Percentiles rank a stretch among this genome's conserved stretches.
phyloP scores from a whole-genome alignment of 129 eudicot genomes.

The Smallanthus sonchifolius region DNA sequence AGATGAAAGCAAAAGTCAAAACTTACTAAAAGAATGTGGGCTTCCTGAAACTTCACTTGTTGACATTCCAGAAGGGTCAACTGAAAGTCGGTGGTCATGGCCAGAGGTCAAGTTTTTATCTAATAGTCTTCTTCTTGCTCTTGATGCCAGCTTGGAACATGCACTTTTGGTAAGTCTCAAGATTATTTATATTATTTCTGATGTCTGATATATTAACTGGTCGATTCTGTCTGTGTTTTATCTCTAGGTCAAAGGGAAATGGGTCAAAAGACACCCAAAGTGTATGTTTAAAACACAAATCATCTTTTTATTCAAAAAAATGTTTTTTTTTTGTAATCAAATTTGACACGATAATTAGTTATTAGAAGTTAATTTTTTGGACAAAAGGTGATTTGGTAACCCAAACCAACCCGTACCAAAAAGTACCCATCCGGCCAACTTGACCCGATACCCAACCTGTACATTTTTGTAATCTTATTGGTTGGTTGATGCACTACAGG shows the following conservation, averaged over 20 bases:
- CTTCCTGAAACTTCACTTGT: constrained; percentile 62
- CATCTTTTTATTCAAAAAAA: not conserved
- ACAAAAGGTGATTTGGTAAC: not conserved
- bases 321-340: not conserved
- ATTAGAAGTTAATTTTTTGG: not conserved
- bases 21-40: constrained; percentile 56
- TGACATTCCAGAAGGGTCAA: constrained; percentile 41
- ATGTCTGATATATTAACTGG: not conserved
- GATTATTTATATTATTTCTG: not conserved
- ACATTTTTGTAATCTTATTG: constrained; percentile 6
- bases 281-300: not conserved
- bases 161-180: constrained; percentile 70
- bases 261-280: not conserved
- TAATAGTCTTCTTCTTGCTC: constrained; percentile 78
- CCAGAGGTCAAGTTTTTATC: constrained; percentile 76
- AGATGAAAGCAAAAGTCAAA: constrained; percentile 62
- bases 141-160: constrained; percentile 98
- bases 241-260: not conserved
- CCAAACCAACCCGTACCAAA: not conserved
- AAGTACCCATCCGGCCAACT: constrained; percentile 6
- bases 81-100: constrained; percentile 90
- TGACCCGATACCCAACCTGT: not conserved
- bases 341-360: not conserved
- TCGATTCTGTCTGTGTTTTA: not conserved
- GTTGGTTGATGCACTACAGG: constrained; percentile 40